A percentile compares a stretch with the other conserved stretches of the same genome.
phyloP scores from a whole-genome alignment of 306 rosid genomes.

The Rosa chinensis region DNA sequence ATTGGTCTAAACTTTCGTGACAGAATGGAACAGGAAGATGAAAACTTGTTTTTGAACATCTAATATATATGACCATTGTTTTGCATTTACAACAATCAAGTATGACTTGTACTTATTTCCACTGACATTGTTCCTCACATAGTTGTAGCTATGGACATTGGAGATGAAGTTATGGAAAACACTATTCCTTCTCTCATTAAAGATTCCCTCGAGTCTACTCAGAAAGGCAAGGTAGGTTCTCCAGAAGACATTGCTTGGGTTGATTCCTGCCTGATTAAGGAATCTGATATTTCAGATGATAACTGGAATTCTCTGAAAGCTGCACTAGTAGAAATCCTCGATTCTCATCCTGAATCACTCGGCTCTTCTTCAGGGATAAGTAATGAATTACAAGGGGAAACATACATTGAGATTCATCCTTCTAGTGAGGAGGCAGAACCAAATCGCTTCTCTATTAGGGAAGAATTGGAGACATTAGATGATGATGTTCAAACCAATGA shows the following conservation, averaged over 20 bases:
- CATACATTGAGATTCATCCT: constrained; percentile 27
- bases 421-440: constrained; percentile 20
- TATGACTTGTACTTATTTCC: neutral
- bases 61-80: neutral
- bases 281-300: constrained; percentile 31
- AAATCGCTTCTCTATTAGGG: neutral
- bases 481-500: constrained; percentile 25
- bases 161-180: constrained; percentile 18
- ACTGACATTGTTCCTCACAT: constrained; percentile 9
- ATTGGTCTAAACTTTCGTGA: neutral
- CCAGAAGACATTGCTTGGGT: constrained; percentile 72
- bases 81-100: neutral
- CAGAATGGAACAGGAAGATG: neutral
- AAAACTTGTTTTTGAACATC: neutral
- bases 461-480: constrained; percentile 27
- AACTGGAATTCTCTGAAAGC: constrained; percentile 53
- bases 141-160: constrained; percentile 40
- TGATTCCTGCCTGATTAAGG: constrained; percentile 59
- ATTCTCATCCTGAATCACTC: constrained; percentile 35
- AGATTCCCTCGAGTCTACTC: constrained; percentile 6
- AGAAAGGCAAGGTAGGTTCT: constrained; percentile 32
- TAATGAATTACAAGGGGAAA: constrained; percentile 18
- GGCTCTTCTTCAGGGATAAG: constrained; percentile 8
- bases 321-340: constrained; percentile 58
- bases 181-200: constrained; percentile 13